Evolutionary conservation across 2,329 filamentous ascomycete genomes (phyloP).

Genomic region (Aspergillus eucalypticola): DNA sequence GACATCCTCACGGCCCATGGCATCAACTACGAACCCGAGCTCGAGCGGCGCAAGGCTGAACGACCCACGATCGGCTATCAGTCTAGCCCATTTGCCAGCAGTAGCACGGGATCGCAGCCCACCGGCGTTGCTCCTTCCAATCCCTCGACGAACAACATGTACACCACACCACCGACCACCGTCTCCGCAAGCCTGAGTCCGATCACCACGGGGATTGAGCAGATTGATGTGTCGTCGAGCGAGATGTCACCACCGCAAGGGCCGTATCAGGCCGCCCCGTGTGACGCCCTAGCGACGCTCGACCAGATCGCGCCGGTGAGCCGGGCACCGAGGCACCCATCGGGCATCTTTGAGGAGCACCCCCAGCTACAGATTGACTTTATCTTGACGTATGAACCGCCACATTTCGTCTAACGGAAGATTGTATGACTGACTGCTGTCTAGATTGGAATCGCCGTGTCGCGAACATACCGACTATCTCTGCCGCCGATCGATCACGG

Average conservation of each 20-base stretch:
- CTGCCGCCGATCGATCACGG: conserved; percentile 70
- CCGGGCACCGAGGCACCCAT: conserved; percentile 22
- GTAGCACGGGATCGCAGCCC: conserved; percentile 37
- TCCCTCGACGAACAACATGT: conserved; percentile 26
- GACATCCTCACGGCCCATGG: conserved; percentile 61
- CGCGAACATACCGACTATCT: conserved; percentile 69
- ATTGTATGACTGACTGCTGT: conserved; percentile 6
- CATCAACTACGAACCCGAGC: conserved; percentile 56
- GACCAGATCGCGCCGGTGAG: conserved; percentile 25
- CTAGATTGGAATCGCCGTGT: conserved; percentile 58
- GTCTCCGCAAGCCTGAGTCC: conserved; percentile 33
- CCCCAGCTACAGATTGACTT: conserved; percentile 52
- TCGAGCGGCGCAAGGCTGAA: conserved; percentile 41
- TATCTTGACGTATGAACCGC: conserved; percentile 45
- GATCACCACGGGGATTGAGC: conserved; percentile 27
- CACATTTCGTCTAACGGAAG: neutral
- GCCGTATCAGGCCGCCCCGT: conserved; percentile 23
- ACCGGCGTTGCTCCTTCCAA: conserved; percentile 25
- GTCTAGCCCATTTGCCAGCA: conserved; percentile 47
- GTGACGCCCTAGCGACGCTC: conserved; percentile 28
- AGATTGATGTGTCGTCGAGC: conserved; percentile 30
- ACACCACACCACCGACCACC: conserved; percentile 38
- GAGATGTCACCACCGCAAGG: conserved; percentile 27
- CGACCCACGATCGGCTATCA: conserved; percentile 29
- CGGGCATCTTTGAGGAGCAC: conserved; percentile 46